Conservation (phyloP, 306 rosid genomes). For the Malus sieversii region DNA sequence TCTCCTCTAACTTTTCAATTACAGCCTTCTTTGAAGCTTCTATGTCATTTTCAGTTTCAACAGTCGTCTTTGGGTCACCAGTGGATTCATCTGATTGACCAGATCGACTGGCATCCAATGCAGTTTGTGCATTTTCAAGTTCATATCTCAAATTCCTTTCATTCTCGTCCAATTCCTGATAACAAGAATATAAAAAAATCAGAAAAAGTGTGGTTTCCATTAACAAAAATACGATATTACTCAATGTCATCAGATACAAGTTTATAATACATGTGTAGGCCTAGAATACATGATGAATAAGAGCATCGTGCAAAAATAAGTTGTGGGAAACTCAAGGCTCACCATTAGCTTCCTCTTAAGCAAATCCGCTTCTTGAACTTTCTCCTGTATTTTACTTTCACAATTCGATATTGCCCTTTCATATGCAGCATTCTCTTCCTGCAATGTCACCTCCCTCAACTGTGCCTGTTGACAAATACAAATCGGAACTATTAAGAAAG, state of each 20-base stretch:
- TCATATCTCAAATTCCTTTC: slow-evolving; percentile 50
- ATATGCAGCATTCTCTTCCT: slow-evolving; percentile 73
- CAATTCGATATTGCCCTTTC: slow-evolving; percentile 54
- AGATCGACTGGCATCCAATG: slow-evolving; percentile 21
- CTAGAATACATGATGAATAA: no score
- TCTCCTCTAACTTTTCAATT: slow-evolving; percentile 56
- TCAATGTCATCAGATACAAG: background rate
- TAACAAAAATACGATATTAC: background rate
- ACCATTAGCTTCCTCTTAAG: slow-evolving; percentile 58
- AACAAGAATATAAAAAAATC: slow-evolving; percentile 7
- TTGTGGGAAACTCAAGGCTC: slow-evolving; percentile 11
- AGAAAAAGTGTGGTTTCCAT: background rate
- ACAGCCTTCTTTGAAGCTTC: slow-evolving; percentile 35
- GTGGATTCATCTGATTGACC: slow-evolving; percentile 25
- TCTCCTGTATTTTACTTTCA: slow-evolving; percentile 63
- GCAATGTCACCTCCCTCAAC: slow-evolving; percentile 64
- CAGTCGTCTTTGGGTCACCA: slow-evolving; percentile 21
- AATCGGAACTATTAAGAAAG: background rate
- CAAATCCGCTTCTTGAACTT: slow-evolving; percentile 46
- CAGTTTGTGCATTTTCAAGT: slow-evolving; percentile 32
- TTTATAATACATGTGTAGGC: background rate
- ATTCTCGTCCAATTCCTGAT: slow-evolving; percentile 64
- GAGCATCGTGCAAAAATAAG: background rate
- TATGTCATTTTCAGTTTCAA: slow-evolving; percentile 30
- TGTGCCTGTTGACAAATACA: slow-evolving; percentile 48